phyloP scores from a whole-genome alignment of 2,329 filamentous ascomycete species.

The Knufia fluminis region DNA sequence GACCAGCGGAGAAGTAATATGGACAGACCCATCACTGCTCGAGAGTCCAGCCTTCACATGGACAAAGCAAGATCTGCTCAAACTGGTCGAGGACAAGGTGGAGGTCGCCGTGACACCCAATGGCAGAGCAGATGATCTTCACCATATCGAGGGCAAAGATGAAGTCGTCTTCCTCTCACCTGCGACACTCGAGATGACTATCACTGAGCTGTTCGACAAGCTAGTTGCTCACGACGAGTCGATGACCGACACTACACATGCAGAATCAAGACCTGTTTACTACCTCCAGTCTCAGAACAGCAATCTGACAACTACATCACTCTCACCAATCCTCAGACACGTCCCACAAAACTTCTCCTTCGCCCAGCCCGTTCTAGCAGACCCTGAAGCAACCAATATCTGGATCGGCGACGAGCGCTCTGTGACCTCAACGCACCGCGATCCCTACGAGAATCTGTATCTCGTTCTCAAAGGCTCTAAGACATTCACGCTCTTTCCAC shows the following conservation, averaged over 20 bases:
- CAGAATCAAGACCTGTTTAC: constrained; percentile 13
- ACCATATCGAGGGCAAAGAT: constrained; percentile 5
- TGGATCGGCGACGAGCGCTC: constrained; percentile 21
- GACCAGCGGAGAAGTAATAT: constrained; percentile 1
- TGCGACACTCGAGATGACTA: constrained; percentile 15
- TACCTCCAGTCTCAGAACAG: constrained; percentile 24
- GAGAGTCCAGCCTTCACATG: constrained; percentile 16
- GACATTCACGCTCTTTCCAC: constrained; percentile 20
- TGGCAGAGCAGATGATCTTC: constrained; percentile 20
- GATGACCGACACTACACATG: neutral
- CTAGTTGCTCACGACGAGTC: constrained; percentile 1
- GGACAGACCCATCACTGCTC: constrained; percentile 1
- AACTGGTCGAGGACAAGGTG: constrained; percentile 13
- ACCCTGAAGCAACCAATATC: constrained; percentile 22
- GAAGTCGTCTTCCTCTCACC: constrained; percentile 21
- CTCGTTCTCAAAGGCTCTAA: constrained; percentile 20
- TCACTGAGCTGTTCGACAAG: constrained; percentile 16
- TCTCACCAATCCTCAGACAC: constrained; percentile 12
- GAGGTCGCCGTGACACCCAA: constrained; percentile 22
- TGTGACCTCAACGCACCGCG: constrained; percentile 22
- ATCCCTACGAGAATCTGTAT: constrained; percentile 24
- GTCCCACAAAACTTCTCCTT: constrained; percentile 17
- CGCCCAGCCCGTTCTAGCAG: constrained; percentile 13
- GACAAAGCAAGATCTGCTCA: constrained; percentile 14
- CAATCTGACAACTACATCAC: constrained; percentile 18